Percentiles rank a stretch among this genome's conserved stretches.
Evolutionary conservation across 495 filamentous ascomycete genomes (phyloP).

Genomic region (Paragyromitra xinjiangensis): DNA sequence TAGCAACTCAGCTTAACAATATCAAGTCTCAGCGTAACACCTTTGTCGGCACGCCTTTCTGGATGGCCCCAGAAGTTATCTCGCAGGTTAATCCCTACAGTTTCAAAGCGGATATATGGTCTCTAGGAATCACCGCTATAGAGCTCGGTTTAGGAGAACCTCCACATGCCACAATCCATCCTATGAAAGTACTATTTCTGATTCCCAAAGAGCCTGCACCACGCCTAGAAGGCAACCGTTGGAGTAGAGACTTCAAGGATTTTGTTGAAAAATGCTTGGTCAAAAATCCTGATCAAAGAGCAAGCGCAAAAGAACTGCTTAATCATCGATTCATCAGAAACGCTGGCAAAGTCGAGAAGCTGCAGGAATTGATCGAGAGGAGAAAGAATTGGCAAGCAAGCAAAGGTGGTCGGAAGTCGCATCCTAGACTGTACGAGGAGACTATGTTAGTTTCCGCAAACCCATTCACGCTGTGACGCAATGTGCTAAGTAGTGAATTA

Average conservation of each 20-base stretch:
- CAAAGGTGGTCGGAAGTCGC: slow-evolving; percentile 61
- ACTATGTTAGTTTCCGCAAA: slow-evolving; percentile 49
- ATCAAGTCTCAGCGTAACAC: slow-evolving; percentile 99
- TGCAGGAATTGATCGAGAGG: slow-evolving; percentile 92
- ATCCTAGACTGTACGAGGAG: slow-evolving; percentile 55
- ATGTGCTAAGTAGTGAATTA: slow-evolving; percentile 30
- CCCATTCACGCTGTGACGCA: background rate
- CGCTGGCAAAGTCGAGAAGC: slow-evolving; percentile 87
- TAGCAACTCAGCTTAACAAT: slow-evolving; percentile 93
- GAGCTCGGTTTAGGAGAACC: slow-evolving; percentile 93
- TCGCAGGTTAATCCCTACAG: slow-evolving; percentile 94
- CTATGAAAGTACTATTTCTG: slow-evolving; percentile 97
- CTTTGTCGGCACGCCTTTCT: slow-evolving; percentile 97
- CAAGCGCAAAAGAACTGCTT: slow-evolving; percentile 85
- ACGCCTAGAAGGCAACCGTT: slow-evolving; percentile 76
- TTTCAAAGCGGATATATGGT: slow-evolving; percentile 99
- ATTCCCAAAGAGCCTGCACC: slow-evolving; percentile 96
- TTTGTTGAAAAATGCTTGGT: slow-evolving; percentile 88
- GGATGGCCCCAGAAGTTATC: slow-evolving; percentile 99
- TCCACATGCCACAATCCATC: slow-evolving; percentile 95
- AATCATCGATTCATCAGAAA: slow-evolving; percentile 87
- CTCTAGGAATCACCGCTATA: slow-evolving; percentile 94
- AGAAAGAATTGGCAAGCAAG: slow-evolving; percentile 83
- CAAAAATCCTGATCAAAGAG: slow-evolving; percentile 85
- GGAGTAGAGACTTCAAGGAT: slow-evolving; percentile 89